A percentile compares a stretch with the other conserved stretches of the same genome.
Evolutionary conservation across 1,284 basidiomycete genomes (phyloP).

Genomic region (Macrocybe sp.): DNA sequence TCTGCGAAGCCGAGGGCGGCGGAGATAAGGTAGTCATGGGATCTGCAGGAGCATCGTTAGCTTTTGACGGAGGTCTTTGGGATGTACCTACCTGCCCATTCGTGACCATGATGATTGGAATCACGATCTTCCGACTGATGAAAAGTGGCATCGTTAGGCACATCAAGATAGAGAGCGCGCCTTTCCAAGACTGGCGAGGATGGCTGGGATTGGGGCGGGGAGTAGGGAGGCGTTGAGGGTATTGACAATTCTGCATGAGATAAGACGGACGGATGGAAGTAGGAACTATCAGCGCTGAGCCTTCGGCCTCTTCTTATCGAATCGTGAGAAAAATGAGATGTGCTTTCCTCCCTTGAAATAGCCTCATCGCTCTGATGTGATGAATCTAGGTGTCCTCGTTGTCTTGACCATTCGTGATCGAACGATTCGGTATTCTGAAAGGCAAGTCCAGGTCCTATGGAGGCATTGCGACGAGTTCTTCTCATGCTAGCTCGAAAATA

Average conservation of each 20-base stretch:
- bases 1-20: constrained; percentile 3
- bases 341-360: background rate
- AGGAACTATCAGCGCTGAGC: constrained; percentile 30
- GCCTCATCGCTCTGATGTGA: constrained; percentile 5
- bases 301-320: constrained; percentile 19
- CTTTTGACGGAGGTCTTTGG: constrained; percentile 1
- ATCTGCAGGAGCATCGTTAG: constrained; percentile 10
- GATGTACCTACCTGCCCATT: background rate
- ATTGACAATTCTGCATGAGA: constrained; percentile 21
- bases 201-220: constrained; percentile 16
- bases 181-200: constrained; percentile 6
- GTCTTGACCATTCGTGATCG: constrained; percentile 17
- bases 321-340: constrained; percentile 1
- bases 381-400: constrained; percentile 10
- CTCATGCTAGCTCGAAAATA: constrained; percentile 60
- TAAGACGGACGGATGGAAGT: constrained; percentile 23
- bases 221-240: constrained; percentile 31
- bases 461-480: constrained; percentile 52
- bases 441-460: constrained; percentile 73
- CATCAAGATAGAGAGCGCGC: too few species aligned
- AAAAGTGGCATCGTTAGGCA: too few species aligned
- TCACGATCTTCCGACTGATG: too few species aligned
- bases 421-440: constrained; percentile 22
- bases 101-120: too few species aligned
- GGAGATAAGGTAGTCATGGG: constrained; percentile 14